Conservation (phyloP, 176 grass and related monocot species). For the Avena insularis region DNA sequence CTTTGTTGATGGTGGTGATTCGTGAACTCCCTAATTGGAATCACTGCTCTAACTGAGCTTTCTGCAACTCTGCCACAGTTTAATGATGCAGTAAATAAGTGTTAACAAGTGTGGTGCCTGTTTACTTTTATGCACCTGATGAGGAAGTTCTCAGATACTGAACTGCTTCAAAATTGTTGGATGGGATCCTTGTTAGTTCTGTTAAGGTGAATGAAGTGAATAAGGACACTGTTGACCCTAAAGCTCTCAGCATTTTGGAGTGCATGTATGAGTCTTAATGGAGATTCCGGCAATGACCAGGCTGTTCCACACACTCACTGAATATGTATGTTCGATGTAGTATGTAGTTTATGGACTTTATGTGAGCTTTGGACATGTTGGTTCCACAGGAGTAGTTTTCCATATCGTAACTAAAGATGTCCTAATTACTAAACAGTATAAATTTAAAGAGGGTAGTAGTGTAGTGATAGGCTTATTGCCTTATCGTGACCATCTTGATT, state of each 20-base stretch:
- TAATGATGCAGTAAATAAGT: neutral
- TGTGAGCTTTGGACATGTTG: neutral
- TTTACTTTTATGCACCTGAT: neutral
- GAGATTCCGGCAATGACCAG: neutral
- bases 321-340: neutral
- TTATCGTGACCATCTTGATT: neutral
- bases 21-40: neutral
- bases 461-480: neutral
- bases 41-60: neutral
- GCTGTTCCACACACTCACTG: neutral
- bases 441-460: neutral
- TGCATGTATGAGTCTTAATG: neutral
- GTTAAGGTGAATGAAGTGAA: neutral
- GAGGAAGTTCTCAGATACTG: neutral
- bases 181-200: slow-evolving; percentile 1
- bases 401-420: neutral
- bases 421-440: neutral
- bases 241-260: neutral
- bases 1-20: neutral
- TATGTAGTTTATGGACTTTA: neutral
- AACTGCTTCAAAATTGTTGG: neutral
- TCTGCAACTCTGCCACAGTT: neutral
- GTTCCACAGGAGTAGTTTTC: slow-evolving; percentile 1
- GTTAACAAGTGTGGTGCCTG: neutral
- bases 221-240: neutral